Evolutionary conservation across 345 rosid species (phyloP).

Genomic region (Durio zibethinus): DNA sequence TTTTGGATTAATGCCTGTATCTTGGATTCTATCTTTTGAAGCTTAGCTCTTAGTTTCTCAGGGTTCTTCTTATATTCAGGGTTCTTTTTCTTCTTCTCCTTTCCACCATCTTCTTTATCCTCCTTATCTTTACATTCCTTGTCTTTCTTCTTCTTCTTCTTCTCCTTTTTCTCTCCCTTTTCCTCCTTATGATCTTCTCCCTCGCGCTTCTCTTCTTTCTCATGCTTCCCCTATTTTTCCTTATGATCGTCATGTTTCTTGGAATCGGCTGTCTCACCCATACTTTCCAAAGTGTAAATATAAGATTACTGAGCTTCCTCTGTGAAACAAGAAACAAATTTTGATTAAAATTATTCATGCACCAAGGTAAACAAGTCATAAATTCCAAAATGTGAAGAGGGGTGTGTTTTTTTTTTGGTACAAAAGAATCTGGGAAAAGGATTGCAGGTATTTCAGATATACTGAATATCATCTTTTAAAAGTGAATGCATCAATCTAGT

Average conservation of each 20-base stretch:
- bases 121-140: conserved; percentile 14
- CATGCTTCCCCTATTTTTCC: conserved; percentile 11
- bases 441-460: too few species aligned
- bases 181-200: conserved; percentile 27
- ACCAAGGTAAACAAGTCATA: not conserved
- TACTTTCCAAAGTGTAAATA: not conserved
- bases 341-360: not conserved
- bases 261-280: conserved; percentile 36
- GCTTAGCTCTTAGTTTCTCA: conserved; percentile 53
- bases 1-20: conserved; percentile 50
- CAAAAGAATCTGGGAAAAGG: too few species aligned
- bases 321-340: not conserved
- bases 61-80: conserved; percentile 75
- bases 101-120: conserved; percentile 24
- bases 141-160: conserved; percentile 28
- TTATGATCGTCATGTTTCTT: conserved; percentile 22
- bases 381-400: not conserved
- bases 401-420: too few species aligned
- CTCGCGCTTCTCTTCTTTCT: conserved; percentile 33
- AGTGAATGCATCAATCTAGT: too few species aligned
- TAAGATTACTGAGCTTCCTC: not conserved
- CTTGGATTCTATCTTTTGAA: conserved; percentile 60
- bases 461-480: too few species aligned
- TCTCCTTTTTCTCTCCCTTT: conserved; percentile 24
- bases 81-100: conserved; percentile 47